A percentile compares a stretch with the other conserved stretches of the same genome.
Conservation (phyloP, 148 eudicot genomes). For the Oxyria digyna region DNA sequence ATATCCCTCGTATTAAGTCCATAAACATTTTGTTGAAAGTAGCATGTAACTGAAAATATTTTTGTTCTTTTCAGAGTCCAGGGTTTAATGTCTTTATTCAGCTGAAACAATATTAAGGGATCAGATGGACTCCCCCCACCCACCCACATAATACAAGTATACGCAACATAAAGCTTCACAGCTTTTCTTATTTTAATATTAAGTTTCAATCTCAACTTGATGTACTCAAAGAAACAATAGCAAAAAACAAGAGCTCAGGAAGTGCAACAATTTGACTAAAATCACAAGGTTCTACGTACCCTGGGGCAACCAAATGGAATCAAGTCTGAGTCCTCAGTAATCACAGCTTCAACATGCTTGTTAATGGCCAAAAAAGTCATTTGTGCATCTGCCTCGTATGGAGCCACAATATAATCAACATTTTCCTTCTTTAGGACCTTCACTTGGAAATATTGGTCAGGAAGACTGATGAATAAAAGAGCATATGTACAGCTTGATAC, state of each 20-base stretch:
- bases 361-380: slow-evolving; percentile 81
- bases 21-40: background rate
- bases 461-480: slow-evolving; percentile 3
- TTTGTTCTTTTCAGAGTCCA: background rate
- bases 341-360: slow-evolving; percentile 84
- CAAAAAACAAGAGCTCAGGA: background rate
- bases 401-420: slow-evolving; percentile 71
- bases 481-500: background rate
- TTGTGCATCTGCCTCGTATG: slow-evolving; percentile 99
- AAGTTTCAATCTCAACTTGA: background rate
- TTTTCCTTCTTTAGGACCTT: slow-evolving; percentile 81
- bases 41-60: background rate
- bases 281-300: slow-evolving; percentile 30
- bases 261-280: background rate
- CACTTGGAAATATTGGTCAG: slow-evolving; percentile 7
- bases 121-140: too few species aligned
- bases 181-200: background rate
- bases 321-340: slow-evolving; percentile 92
- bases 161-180: background rate
- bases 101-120: background rate
- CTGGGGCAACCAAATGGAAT: slow-evolving; percentile 97
- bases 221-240: background rate
- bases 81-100: background rate
- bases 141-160: background rate
- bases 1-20: background rate